These are phyloP conservation scores for Umbelopsis isabellina DNA, from an alignment of 192 early-diverging fungal genomes.

Conservation along the genomic window DNA sequence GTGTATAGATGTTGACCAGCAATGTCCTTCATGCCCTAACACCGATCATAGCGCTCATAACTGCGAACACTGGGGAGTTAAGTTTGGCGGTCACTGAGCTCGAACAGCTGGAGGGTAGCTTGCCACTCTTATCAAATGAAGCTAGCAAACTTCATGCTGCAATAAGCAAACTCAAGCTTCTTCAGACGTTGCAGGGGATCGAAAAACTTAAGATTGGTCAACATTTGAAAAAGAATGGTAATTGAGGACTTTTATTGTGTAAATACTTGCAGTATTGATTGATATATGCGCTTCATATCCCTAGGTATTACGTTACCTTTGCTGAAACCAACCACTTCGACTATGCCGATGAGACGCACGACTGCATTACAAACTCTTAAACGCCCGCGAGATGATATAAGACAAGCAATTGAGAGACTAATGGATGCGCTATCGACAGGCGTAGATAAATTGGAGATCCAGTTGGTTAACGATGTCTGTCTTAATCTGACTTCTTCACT, in stretches of 20 bases:
- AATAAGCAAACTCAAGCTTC: slow-evolving; percentile 7
- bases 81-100: not conserved
- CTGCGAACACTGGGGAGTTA: not conserved
- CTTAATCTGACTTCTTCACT: not conserved
- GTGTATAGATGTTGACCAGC: too few relatives aligned
- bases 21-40: not conserved
- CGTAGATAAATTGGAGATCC: not conserved
- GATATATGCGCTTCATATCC: too few relatives aligned
- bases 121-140: slow-evolving; percentile 6
- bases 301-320: not conserved
- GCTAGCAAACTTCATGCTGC: not conserved
- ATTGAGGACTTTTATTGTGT: not conserved
- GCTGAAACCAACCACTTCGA: not conserved
- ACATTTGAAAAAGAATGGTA: slow-evolving; percentile 20
- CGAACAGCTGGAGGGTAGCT: not conserved
- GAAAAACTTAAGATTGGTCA: slow-evolving; percentile 20
- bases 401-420: slow-evolving; percentile 39
- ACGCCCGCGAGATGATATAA: not conserved
- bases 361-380: not conserved
- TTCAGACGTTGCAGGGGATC: not conserved
- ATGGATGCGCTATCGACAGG: slow-evolving; percentile 42
- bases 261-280: too few relatives aligned
- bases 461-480: slow-evolving; percentile 17
- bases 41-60: not conserved
- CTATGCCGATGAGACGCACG: not conserved